These are phyloP conservation scores for Coffea canephora DNA, from an alignment of 257 asterid genomes.

Conservation along the genomic window DNA sequence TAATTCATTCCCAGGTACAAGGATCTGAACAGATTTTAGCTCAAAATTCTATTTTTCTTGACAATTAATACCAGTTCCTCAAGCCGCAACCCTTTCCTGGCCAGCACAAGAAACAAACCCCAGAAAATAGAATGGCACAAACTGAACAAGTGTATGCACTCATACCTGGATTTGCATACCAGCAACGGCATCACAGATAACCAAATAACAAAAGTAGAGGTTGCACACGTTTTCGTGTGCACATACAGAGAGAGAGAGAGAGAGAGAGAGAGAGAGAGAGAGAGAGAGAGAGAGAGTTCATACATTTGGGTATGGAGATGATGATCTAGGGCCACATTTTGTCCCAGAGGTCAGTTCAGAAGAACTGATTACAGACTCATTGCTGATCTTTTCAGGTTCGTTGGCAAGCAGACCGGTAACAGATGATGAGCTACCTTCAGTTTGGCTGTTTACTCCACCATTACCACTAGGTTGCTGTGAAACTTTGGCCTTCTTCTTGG, in stretches of 20 bases:
- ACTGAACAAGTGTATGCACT: neutral
- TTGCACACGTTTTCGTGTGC: neutral
- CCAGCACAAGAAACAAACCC: neutral
- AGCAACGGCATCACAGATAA: neutral
- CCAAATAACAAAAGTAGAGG: neutral
- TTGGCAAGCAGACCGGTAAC: neutral
- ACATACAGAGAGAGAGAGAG: neutral
- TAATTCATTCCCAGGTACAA: neutral
- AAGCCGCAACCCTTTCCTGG: neutral
- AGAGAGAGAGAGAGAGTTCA: constrained; percentile 21
- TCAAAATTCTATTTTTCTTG: neutral
- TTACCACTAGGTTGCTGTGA: constrained; percentile 31
- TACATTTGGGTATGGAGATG: constrained; percentile 83
- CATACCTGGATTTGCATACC: neutral
- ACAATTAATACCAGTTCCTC: neutral
- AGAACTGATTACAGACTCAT: constrained; percentile 30
- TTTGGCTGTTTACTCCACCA: constrained; percentile 30
- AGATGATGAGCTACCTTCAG: constrained; percentile 15
- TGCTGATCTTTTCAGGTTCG: constrained; percentile 30
- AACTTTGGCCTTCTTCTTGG: constrained; percentile 48
- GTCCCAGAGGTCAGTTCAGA: constrained; percentile 27
- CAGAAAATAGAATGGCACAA: neutral
- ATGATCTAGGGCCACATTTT: constrained; percentile 38
- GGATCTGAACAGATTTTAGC: neutral
- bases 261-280: constrained; percentile 1